Conservation (phyloP, 768 basidiomycete species). For the Russula griseocarnosa region DNA sequence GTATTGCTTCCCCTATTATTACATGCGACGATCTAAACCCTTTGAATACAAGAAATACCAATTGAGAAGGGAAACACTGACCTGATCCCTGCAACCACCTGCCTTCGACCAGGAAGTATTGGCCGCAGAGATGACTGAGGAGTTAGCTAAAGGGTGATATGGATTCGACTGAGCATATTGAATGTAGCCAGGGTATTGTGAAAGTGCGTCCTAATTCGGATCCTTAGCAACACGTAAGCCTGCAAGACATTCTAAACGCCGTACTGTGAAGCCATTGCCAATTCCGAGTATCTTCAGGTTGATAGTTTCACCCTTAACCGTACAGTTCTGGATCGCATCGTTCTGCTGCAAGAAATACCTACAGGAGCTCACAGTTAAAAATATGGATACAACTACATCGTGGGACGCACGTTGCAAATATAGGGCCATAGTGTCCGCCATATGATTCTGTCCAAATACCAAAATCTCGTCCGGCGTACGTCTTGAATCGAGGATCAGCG, state of each 20-base stretch:
- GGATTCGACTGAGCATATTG: conserved; percentile 52
- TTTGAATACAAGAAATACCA: neutral
- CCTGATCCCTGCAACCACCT: conserved; percentile 50
- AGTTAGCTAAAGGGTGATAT: conserved; percentile 50
- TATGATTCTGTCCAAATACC: conserved; percentile 63
- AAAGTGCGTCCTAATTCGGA: conserved; percentile 36
- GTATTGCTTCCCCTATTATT: conserved; percentile 41
- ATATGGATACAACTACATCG: neutral
- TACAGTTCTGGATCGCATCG: conserved; percentile 48
- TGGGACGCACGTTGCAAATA: conserved; percentile 35
- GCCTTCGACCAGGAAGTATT: conserved; percentile 43
- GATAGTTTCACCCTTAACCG: conserved; percentile 43
- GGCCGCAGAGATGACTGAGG: conserved; percentile 40
- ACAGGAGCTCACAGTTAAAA: neutral
- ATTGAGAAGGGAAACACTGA: conserved; percentile 24
- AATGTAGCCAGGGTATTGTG: conserved; percentile 57
- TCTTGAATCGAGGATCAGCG: conserved; percentile 49
- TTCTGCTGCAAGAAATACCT: conserved; percentile 59
- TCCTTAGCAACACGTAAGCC: neutral
- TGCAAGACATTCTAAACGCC: conserved; percentile 17
- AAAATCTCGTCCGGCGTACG: conserved; percentile 44
- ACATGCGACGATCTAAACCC: conserved; percentile 47
- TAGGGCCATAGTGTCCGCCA: conserved; percentile 41
- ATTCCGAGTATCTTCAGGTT: conserved; percentile 63
- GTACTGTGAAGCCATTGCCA: conserved; percentile 58